Evolutionary conservation across 768 basidiomycete species (phyloP).

Genomic region (Termitomyces sp.): DNA sequence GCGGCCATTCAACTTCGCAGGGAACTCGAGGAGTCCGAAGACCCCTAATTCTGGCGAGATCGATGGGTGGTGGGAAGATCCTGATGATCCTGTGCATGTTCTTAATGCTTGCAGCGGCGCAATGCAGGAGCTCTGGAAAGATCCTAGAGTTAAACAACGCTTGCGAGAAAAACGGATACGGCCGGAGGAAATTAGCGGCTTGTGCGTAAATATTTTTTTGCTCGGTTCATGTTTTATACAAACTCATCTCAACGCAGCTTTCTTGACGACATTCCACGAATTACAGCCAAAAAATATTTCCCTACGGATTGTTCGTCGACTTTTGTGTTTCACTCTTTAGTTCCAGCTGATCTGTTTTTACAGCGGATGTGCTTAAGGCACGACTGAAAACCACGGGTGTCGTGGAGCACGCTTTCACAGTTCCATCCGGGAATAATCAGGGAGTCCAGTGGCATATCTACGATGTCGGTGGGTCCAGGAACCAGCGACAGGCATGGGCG

Average conservation of each 20-base stretch:
- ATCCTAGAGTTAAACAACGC: conserved; percentile 59
- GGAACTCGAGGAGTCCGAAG: conserved; percentile 63
- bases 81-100: conserved; percentile 74
- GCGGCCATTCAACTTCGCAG: conserved; percentile 58
- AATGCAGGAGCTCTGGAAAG: conserved; percentile 77
- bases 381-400: conserved; percentile 82
- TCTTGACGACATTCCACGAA: conserved; percentile 75
- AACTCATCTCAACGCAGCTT: conserved; percentile 45
- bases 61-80: conserved; percentile 85
- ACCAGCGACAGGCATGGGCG: conserved; percentile 84
- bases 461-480: conserved; percentile 80
- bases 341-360: conserved; percentile 10
- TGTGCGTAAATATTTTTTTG: conserved; percentile 46
- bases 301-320: conserved; percentile 64
- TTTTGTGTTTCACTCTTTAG: conserved; percentile 14
- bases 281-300: conserved; percentile 78
- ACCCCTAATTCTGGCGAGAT: conserved; percentile 68
- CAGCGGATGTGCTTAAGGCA: conserved; percentile 78
- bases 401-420: conserved; percentile 71
- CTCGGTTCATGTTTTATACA: conserved; percentile 5
- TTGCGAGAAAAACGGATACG: conserved; percentile 64
- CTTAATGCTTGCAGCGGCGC: conserved; percentile 58
- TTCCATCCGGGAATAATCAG: conserved; percentile 52
- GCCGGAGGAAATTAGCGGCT: conserved; percentile 81
- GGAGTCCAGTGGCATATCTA: conserved; percentile 79